Evolutionary conservation across 768 basidiomycete genomes (phyloP).

Genomic region (Leccinum subtestaceum): DNA sequence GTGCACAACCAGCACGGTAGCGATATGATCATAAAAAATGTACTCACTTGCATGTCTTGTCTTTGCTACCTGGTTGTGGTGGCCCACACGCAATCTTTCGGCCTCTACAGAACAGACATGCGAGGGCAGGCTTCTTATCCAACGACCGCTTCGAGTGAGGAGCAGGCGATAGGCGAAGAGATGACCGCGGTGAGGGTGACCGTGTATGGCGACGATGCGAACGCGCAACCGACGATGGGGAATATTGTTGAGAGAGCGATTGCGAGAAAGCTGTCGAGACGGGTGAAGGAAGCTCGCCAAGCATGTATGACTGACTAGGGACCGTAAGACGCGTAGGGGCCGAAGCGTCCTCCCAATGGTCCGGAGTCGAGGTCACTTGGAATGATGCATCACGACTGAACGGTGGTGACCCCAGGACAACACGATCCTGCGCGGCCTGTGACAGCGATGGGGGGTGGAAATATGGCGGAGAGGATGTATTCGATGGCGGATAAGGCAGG

Average conservation of each 20-base stretch:
- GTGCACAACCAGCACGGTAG: constrained; percentile 7
- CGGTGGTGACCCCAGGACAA: constrained; percentile 11
- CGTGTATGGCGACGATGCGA: constrained; percentile 23
- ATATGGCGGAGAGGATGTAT: constrained; percentile 17
- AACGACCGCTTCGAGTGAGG: constrained; percentile 25
- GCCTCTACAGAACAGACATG: constrained; percentile 64
- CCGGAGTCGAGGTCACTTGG: constrained; percentile 3
- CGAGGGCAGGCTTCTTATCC: constrained; percentile 58
- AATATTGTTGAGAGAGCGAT: constrained; percentile 11
- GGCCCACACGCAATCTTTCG: constrained; percentile 70
- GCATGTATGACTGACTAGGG: constrained; percentile 20
- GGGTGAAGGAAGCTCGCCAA: constrained; percentile 15
- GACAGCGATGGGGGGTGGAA: constrained; percentile 15
- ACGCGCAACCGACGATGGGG: constrained; percentile 16
- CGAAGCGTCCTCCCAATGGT: constrained; percentile 24
- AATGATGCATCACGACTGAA: constrained; percentile 15
- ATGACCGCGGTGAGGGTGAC: constrained; percentile 27
- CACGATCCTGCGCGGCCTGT: constrained; percentile 15
- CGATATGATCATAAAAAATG: background rate
- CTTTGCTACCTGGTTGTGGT: constrained; percentile 48
- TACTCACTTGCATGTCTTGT: constrained; percentile 66
- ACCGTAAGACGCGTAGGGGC: constrained; percentile 3
- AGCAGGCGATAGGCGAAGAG: constrained; percentile 20
- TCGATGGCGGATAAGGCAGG: constrained; percentile 28
- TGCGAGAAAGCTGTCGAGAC: constrained; percentile 9